A percentile compares a stretch with the other conserved stretches of the same genome.
Evolutionary conservation across 352 stramenopile genomes (phyloP).

Genomic region (Globisporangium paroecandrum): DNA sequence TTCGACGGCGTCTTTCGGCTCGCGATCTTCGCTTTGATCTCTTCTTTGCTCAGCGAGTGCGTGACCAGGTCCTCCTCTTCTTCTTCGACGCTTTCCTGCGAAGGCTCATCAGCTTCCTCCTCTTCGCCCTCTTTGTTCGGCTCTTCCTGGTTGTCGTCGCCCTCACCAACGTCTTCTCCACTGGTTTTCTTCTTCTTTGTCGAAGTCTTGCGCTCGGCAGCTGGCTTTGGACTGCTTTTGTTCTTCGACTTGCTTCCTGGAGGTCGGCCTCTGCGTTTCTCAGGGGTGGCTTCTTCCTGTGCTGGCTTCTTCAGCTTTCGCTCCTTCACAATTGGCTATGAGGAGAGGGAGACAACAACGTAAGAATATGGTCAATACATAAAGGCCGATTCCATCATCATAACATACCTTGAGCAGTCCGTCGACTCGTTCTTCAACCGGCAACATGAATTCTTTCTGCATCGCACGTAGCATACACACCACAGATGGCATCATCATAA

Average conservation of each 20-base stretch:
- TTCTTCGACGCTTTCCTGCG: slow-evolving; percentile 23
- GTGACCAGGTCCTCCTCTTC: slow-evolving; percentile 38
- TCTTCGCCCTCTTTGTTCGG: slow-evolving; percentile 12
- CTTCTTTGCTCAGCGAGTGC: slow-evolving; percentile 57
- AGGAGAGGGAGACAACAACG: neutral
- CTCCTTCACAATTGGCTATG: slow-evolving; percentile 14
- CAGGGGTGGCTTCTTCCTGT: slow-evolving; percentile 20
- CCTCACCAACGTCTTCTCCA: slow-evolving; percentile 13
- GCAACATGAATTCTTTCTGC: slow-evolving; percentile 59
- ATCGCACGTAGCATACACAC: slow-evolving; percentile 4
- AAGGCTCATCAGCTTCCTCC: slow-evolving; percentile 12
- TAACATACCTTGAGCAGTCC: slow-evolving; percentile 42
- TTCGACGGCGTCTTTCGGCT: slow-evolving; percentile 62
- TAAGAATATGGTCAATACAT: neutral
- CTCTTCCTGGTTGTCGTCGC: slow-evolving; percentile 11
- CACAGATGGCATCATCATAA: slow-evolving; percentile 8
- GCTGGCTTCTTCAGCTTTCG: slow-evolving; percentile 19
- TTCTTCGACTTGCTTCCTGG: slow-evolving; percentile 38
- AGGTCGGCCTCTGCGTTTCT: slow-evolving; percentile 48
- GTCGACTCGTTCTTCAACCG: slow-evolving; percentile 50
- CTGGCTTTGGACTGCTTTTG: slow-evolving; percentile 19
- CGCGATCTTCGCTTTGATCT: slow-evolving; percentile 75
- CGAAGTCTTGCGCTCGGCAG: slow-evolving; percentile 13
- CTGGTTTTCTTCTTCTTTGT: slow-evolving; percentile 19
- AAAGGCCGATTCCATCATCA: neutral